phyloP scores from a whole-genome alignment of 352 stramenopile genomes.

The Globisporangium recalcitrans region DNA sequence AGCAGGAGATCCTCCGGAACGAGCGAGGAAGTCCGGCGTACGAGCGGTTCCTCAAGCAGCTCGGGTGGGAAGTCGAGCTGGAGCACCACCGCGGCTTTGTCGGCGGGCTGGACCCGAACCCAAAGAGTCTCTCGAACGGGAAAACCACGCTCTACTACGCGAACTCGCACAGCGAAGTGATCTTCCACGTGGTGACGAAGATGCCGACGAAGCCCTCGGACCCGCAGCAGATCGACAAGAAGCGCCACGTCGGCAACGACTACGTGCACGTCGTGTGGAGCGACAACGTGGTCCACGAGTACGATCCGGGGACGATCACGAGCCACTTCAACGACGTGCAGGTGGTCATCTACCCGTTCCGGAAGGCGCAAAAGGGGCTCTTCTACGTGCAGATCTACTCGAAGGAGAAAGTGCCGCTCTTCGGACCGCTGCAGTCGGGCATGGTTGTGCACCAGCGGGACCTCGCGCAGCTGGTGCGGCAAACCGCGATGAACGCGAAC shows the following conservation, averaged over 20 bases:
- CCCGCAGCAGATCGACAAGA: constrained; percentile 87
- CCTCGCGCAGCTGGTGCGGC: constrained; percentile 66
- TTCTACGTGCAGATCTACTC: constrained; percentile 76
- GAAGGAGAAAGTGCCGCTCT: constrained; percentile 78
- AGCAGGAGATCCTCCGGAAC: constrained; percentile 81
- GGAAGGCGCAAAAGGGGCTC: constrained; percentile 51
- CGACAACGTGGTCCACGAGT: constrained; percentile 70
- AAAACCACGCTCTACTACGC: constrained; percentile 72
- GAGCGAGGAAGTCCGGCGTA: constrained; percentile 60
- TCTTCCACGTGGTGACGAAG: constrained; percentile 86
- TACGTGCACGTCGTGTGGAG: constrained; percentile 87
- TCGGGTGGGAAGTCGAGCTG: constrained; percentile 78
- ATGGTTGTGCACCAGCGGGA: constrained; percentile 78
- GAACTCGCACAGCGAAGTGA: constrained; percentile 78
- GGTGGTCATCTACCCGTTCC: constrained; percentile 78
- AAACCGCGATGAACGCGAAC: constrained; percentile 87
- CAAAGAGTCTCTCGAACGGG: constrained; percentile 78
- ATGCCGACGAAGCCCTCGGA: constrained; percentile 81
- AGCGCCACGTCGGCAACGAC: constrained; percentile 85
- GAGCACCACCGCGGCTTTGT: constrained; percentile 65
- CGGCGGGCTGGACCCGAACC: constrained; percentile 74
- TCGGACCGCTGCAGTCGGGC: constrained; percentile 75
- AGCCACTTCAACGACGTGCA: constrained; percentile 89
- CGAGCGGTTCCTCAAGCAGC: constrained; percentile 60
- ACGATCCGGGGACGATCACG: constrained; percentile 82